These are phyloP conservation scores for Diaporthe humulicola DNA, from an alignment of 2,329 filamentous ascomycete genomes.

Conservation along the genomic window DNA sequence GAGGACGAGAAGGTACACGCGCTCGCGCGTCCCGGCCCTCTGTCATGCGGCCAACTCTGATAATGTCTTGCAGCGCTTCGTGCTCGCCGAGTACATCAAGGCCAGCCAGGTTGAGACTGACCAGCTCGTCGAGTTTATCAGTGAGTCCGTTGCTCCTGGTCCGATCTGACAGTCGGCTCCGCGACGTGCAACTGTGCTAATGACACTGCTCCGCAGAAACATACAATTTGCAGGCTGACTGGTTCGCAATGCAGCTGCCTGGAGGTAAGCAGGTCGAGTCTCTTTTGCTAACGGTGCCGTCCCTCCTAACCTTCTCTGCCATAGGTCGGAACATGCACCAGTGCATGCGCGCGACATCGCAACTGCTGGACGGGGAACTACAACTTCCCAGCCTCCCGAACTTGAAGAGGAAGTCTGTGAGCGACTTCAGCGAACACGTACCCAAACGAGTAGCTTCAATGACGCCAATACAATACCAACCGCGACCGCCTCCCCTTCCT, in stretches of 20 bases:
- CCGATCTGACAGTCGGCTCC: neutral
- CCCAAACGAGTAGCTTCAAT: constrained; percentile 49
- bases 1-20: constrained; percentile 65
- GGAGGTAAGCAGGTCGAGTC: constrained; percentile 45
- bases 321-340: constrained; percentile 53
- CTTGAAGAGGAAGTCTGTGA: constrained; percentile 49
- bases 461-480: constrained; percentile 38
- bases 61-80: constrained; percentile 61
- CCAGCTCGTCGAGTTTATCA: constrained; percentile 62
- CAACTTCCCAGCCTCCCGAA: constrained; percentile 45
- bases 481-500: constrained; percentile 29
- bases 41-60: constrained; percentile 25
- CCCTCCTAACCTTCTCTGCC: constrained; percentile 36
- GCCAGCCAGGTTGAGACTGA: constrained; percentile 63
- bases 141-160: constrained; percentile 8
- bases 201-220: constrained; percentile 29
- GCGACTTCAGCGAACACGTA: constrained; percentile 48
- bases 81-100: constrained; percentile 71
- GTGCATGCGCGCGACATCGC: constrained; percentile 49
- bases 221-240: constrained; percentile 49
- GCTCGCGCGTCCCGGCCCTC: constrained; percentile 30
- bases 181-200: constrained; percentile 1
- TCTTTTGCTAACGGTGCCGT: neutral
- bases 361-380: constrained; percentile 48
- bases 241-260: constrained; percentile 53